These are phyloP conservation scores for Gynandropsis gynandra DNA, from an alignment of 345 rosid species.

Conservation along the genomic window DNA sequence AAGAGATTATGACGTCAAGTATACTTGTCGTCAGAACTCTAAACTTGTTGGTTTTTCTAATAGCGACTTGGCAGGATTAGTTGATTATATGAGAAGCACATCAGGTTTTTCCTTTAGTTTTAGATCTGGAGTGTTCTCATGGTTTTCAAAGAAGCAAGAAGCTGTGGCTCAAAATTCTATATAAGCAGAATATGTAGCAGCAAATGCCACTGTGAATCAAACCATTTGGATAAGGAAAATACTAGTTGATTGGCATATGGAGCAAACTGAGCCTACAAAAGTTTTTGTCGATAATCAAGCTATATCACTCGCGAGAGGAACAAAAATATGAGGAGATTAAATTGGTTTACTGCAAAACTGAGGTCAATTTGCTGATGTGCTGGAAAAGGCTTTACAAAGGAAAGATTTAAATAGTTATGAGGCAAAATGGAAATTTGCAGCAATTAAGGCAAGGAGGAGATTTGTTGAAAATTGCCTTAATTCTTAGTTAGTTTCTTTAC, in stretches of 20 bases:
- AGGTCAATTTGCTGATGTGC: neutral
- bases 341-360: slow-evolving; percentile 1
- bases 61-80: neutral
- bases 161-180: neutral
- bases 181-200: slow-evolving; percentile 13
- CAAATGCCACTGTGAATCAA: neutral
- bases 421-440: no score
- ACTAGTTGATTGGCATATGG: neutral
- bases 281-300: slow-evolving; percentile 6
- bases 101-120: slow-evolving; percentile 5
- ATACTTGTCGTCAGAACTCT: no score
- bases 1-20: no score
- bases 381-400: slow-evolving; percentile 9
- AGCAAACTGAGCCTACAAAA: neutral
- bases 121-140: neutral
- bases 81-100: neutral
- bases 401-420: no score
- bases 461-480: no score
- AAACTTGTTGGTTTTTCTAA: neutral
- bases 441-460: no score
- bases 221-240: slow-evolving; percentile 6
- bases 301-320: neutral
- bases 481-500: no score
- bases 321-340: neutral
- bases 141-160: slow-evolving; percentile 13